Conservation (phyloP, 2,329 filamentous ascomycete genomes). For the Pseudogymnoascus sp. region DNA sequence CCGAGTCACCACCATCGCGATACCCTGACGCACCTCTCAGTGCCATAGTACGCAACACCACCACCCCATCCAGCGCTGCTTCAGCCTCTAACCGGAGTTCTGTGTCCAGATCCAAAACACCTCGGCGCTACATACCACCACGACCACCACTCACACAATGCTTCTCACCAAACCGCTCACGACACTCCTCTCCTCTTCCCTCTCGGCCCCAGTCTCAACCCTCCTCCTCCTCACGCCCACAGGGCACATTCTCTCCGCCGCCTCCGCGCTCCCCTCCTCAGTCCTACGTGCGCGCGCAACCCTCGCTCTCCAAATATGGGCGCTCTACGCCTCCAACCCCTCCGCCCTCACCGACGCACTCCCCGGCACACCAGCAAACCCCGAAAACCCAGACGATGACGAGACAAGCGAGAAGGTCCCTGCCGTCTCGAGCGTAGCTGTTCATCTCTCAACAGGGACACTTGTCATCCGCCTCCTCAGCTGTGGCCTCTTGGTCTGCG, state of each 20-base stretch:
- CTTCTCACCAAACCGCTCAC: constrained; percentile 59
- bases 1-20: constrained; percentile 1
- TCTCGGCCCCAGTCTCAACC: constrained; percentile 44
- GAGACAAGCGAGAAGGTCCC: constrained; percentile 17
- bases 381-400: constrained; percentile 18
- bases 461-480: constrained; percentile 48
- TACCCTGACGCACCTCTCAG: background rate
- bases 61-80: constrained; percentile 17
- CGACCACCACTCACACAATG: constrained; percentile 18
- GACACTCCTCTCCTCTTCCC: constrained; percentile 50
- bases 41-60: background rate
- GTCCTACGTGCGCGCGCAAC: constrained; percentile 54
- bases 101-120: constrained; percentile 8
- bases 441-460: constrained; percentile 47
- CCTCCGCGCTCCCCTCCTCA: constrained; percentile 45
- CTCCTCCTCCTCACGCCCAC: constrained; percentile 50
- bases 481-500: constrained; percentile 54
- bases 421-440: constrained; percentile 25
- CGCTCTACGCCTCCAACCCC: constrained; percentile 42
- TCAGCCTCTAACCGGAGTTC: constrained; percentile 4
- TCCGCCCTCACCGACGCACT: constrained; percentile 36
- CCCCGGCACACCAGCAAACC: constrained; percentile 21
- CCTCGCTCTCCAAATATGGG: constrained; percentile 53
- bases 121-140: constrained; percentile 17
- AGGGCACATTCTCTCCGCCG: constrained; percentile 56